Base-by-base conservation (phyloP, 164 flowering plant species). In the grape (Vitis vinifera) region DNA sequence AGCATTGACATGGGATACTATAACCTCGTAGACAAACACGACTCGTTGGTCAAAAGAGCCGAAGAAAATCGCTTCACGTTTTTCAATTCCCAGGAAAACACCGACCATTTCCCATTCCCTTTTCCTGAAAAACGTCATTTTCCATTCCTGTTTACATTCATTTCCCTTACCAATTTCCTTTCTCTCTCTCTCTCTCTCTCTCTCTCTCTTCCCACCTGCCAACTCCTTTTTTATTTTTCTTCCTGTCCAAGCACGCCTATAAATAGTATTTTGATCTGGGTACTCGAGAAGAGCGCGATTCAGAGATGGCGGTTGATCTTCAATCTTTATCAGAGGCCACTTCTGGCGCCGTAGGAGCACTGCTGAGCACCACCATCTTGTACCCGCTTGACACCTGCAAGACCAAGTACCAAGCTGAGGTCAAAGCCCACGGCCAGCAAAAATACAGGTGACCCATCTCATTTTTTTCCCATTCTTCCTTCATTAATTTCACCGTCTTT, bases 311-410 rank as follows among this genome's bases (percentile, higher is more conserved):
- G 8, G 52, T 87, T 31, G 79, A 89, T 83, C 65, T 91, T 10
- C 89, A 89, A 71, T 86, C 92, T 1, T 8, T 89, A 27, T 67
- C 92, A 13, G 94, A 91, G 82, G 97, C 97, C 15, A 87, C 97
- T 16, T 87, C 97, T 1, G 94, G 94, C 2, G 97, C 97, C 14
- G 71, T 89, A 10, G 97, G 97, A 66, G 80, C 94, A 52, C 73
- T 89, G 47, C 31, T 91, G 17, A 91, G 97, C 81, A 91, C 92
- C 4, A 89, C 94, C 14, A 78, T 91, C 65, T 73, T 91, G 69
- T 89, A 89, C 71, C 97, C 97, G 49, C 88, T 91, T 31, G 97
- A 89, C 60, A 91, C 93, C 4, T 89, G 97, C 50, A 91, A 91
- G 74, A 80, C 97, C 65, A 91, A 80, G 84, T 91, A 81, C 68